Evolutionary conservation across 2,329 filamentous ascomycete species (phyloP), one percentile per base, ranked within the genome.

Genomic region (Tolypocladium paradoxum): DNA sequence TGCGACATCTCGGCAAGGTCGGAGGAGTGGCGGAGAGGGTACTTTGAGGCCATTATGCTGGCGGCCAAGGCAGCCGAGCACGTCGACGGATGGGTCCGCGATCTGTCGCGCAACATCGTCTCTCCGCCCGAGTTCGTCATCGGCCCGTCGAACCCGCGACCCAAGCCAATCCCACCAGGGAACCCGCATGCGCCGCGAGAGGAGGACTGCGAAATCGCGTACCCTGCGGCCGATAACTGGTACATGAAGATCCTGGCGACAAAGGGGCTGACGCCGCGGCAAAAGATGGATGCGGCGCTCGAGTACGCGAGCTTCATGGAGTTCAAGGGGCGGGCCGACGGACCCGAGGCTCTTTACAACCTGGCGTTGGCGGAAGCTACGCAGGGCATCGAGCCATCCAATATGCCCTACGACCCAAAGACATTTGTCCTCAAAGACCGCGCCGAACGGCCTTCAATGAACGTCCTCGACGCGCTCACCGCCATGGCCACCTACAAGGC

Each of bases 221-320:
- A 83, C 55, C 81, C 83, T 5, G 67, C 79, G 0, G 88, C 92
- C 0, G 87, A 93, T 61, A 78, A 75, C 16, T 90, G 84, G 63
- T 97, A 97, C 65, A 79, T 87, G 69, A 87, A 87, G 63, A 83
- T 96, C 49, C 70, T 96, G 52, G 89, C 84, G 7, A 92, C 88
- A 0, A 78, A 79, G 52, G 92, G 92, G 1, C 88, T 97, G 62
- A 85, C 81, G 1, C 77, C 81, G n/a, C 78, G 82, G 53, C 90
- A 97, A 68, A 84, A 83, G 62, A 75, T 96, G 50, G 84, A 92
- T 54, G 90, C 91, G 4, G 86, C 88, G 4, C 72, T 96, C 43
- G 85, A 85, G 1, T 95, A 91, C 65, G 92, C 87, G 2, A 85
- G 88, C 52, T 96, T 88, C 81, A 76, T 95, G 38, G 87, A 90